phyloP scores from a whole-genome alignment of 2,329 filamentous ascomycete species.

The Epichloe festucae region DNA sequence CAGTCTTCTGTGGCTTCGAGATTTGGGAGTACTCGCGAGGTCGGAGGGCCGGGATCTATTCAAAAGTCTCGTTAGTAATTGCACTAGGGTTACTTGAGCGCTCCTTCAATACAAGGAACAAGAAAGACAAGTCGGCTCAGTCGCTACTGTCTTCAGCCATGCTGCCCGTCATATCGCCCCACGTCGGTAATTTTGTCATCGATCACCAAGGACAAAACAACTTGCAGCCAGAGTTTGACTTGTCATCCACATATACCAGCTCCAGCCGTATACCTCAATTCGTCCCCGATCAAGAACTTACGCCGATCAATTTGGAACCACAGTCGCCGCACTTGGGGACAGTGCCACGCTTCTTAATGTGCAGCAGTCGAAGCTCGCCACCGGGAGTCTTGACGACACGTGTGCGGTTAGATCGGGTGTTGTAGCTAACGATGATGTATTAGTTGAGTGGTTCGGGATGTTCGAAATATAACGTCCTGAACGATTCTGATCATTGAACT shows the following conservation, averaged over 20 bases:
- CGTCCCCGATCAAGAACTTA: constrained; percentile 46
- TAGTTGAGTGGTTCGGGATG: background rate
- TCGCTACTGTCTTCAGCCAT: background rate
- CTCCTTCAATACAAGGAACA: background rate
- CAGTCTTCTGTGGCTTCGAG: constrained; percentile 98
- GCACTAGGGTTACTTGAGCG: no score
- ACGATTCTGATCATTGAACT: background rate
- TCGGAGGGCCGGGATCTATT: constrained; percentile 83
- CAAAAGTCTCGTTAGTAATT: constrained; percentile 7
- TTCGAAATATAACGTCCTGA: background rate
- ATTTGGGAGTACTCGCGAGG: constrained; percentile 95
- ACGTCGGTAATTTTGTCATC: background rate
- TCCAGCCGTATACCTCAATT: constrained; percentile 2
- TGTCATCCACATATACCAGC: background rate
- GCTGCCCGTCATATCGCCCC: background rate
- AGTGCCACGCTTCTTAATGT: constrained; percentile 99
- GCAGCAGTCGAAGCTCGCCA: constrained; percentile 86
- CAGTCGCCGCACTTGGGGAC: constrained; percentile 99
- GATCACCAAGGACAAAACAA: background rate
- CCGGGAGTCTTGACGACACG: constrained; percentile 93
- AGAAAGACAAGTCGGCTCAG: background rate
- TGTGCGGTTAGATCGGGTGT: constrained; percentile 95
- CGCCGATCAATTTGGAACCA: constrained; percentile 90
- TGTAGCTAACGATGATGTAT: constrained; percentile 53
- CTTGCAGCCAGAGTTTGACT: background rate